phyloP scores from a whole-genome alignment of 1,284 basidiomycete genomes.

The Ustilago hordei region DNA sequence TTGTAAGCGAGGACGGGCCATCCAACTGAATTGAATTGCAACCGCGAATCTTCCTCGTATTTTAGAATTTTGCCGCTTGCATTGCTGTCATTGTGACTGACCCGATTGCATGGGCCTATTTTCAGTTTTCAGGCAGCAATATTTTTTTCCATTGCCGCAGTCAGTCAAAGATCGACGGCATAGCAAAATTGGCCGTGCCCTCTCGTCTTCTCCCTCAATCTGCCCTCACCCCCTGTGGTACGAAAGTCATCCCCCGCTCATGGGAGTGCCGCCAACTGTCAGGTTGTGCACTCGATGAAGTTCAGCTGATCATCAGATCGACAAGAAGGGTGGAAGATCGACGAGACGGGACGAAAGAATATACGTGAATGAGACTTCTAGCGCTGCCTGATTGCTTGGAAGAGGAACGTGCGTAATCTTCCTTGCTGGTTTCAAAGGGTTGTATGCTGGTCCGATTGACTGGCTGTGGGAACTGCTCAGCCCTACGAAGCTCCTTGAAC shows the following conservation, averaged over 20 bases:
- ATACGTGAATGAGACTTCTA: background rate
- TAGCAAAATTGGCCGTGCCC: background rate
- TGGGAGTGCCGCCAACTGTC: background rate
- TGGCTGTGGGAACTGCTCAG: background rate
- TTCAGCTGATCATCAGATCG: background rate
- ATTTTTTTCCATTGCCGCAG: constrained; percentile 2
- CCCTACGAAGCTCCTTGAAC: background rate
- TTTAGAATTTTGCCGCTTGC: too few relatives aligned
- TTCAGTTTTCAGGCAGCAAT: background rate
- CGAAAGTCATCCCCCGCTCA: background rate
- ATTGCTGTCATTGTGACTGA: background rate
- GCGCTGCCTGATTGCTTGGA: background rate
- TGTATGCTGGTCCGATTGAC: background rate
- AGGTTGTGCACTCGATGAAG: background rate
- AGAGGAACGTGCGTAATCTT: constrained; percentile 20
- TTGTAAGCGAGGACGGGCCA: background rate
- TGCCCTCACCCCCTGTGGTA: background rate
- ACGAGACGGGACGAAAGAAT: background rate
- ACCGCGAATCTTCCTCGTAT: too few relatives aligned
- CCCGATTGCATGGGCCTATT: background rate
- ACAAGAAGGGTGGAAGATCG: background rate
- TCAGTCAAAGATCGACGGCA: background rate
- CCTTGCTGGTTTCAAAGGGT: background rate
- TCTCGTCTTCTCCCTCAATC: background rate
- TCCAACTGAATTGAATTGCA: background rate